These are phyloP conservation scores for Paramecium tetraurelia DNA, from an alignment of 73 alveolate genomes.

Conservation along the genomic window DNA sequence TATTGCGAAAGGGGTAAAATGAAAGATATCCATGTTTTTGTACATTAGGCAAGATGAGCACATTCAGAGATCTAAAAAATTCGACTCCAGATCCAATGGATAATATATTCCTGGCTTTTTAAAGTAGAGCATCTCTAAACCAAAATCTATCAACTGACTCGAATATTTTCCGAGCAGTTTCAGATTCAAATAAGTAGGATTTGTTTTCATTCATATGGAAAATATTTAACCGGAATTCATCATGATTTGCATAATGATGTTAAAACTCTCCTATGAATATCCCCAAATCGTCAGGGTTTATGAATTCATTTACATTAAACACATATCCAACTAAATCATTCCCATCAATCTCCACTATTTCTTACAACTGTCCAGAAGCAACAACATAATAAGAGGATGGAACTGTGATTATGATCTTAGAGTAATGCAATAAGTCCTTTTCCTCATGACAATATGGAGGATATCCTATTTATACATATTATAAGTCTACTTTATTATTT, in stretches of 20 bases:
- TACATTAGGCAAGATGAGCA: neutral
- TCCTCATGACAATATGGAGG: conserved; percentile 19
- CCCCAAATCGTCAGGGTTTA: conserved; percentile 35
- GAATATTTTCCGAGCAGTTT: neutral
- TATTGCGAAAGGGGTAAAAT: conserved; percentile 28
- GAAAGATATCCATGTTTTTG: neutral
- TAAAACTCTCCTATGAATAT: conserved; percentile 6
- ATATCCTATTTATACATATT: neutral
- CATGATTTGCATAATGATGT: neutral
- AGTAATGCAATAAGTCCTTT: neutral
- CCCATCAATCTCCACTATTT: neutral
- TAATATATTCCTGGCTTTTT: neutral
- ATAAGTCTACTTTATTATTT: neutral
- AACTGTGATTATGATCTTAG: neutral
- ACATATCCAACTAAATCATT: neutral
- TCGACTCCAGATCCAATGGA: neutral
- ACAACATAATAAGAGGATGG: neutral
- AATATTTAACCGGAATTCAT: neutral
- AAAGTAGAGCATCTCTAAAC: conserved; percentile 13
- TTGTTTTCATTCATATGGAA: neutral
- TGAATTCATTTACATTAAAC: neutral
- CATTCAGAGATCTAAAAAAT: neutral
- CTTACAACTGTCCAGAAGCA: neutral
- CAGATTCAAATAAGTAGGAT: neutral
- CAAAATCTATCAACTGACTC: conserved; percentile 21